These are phyloP conservation scores for Colletotrichum orbiculare DNA, from an alignment of 2,329 filamentous ascomycete genomes.

Conservation along the genomic window DNA sequence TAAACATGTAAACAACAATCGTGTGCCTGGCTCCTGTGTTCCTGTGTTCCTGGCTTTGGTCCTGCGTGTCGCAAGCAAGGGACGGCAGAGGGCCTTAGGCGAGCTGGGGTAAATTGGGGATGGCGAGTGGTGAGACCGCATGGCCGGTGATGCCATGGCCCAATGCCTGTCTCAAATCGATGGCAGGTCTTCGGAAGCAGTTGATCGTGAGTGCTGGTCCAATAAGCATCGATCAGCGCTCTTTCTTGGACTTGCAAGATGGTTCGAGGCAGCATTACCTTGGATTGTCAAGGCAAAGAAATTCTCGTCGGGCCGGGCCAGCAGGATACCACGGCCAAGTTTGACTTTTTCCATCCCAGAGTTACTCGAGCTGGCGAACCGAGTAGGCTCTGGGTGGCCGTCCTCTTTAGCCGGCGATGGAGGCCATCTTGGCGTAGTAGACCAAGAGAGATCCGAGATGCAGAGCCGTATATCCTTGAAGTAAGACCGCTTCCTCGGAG, in stretches of 20 bases:
- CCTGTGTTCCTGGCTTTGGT: neutral
- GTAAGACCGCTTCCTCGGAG: neutral
- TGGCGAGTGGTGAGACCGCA: neutral
- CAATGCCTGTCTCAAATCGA: slow-evolving; percentile 17
- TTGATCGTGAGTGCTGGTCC: slow-evolving; percentile 9
- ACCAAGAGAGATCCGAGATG: neutral
- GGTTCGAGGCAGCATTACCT: slow-evolving; percentile 11
- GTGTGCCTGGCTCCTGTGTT: neutral
- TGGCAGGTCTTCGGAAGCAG: slow-evolving; percentile 8
- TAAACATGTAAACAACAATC: too few relatives aligned
- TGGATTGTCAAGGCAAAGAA: neutral
- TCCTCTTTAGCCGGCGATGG: slow-evolving; percentile 2
- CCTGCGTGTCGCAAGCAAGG: slow-evolving; percentile 30
- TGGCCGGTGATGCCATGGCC: slow-evolving; percentile 9
- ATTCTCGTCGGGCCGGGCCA: neutral
- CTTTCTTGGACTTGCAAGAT: slow-evolving; percentile 1
- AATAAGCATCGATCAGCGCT: slow-evolving; percentile 16
- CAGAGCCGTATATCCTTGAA: neutral
- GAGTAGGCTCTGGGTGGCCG: neutral
- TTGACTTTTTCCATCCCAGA: neutral
- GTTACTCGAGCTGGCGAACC: neutral
- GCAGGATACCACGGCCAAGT: neutral
- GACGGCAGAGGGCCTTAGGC: slow-evolving; percentile 11
- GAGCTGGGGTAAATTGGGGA: slow-evolving; percentile 24
- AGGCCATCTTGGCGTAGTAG: slow-evolving; percentile 13